Evolutionary conservation across 2,329 filamentous ascomycete species (phyloP), one percentile per base, ranked within the genome.

Genomic region (Chaetothyriales sp.): DNA sequence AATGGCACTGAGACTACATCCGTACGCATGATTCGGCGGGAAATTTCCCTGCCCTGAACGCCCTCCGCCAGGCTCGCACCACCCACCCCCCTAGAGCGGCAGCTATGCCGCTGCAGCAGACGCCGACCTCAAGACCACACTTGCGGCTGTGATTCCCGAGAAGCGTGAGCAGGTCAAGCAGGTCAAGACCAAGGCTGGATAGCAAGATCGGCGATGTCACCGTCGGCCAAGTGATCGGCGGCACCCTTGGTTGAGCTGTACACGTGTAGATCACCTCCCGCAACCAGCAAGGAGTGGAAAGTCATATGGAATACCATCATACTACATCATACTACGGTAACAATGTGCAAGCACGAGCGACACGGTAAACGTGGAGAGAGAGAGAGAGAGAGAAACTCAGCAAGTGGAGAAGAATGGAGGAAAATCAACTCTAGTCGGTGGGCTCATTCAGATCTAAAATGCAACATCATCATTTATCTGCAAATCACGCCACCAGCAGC

Each of bases 101-200:
- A 73, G 67, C 66, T 89, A 88, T 71, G 80, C 84, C 57, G 80
- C 85, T 44, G 76, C 80, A 48, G 76, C 85, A 52, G 90, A 96
- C 68, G 86, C 85, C 53, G 85, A 90, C 65, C 80, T 98, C 64
- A 98, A 96, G 72, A 75, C 85, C 49, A 86, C 86, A 12, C 80
- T 98, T 59, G 84, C 81, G 62, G 79, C 81, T 59, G 79, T 81
- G 53, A 94, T 98, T 61, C 92, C 92, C 32, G 87, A 81, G 55
- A 96, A 96, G 74, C 81, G 89, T 49, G 90, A 95, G 68, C 81
- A 95, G 18, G 73, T 96, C 62, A 92, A 95, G 71, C 85, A 89
- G 69, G 86, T 96, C 72, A 96, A 95, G 74, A 79, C 83, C 52
- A 80, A 90, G 66, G 77, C 79, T n/a, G 49, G 79, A 82, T 62